These are phyloP conservation scores for Spatholobus suberectus DNA, from an alignment of 306 rosid genomes.

Conservation along the genomic window DNA sequence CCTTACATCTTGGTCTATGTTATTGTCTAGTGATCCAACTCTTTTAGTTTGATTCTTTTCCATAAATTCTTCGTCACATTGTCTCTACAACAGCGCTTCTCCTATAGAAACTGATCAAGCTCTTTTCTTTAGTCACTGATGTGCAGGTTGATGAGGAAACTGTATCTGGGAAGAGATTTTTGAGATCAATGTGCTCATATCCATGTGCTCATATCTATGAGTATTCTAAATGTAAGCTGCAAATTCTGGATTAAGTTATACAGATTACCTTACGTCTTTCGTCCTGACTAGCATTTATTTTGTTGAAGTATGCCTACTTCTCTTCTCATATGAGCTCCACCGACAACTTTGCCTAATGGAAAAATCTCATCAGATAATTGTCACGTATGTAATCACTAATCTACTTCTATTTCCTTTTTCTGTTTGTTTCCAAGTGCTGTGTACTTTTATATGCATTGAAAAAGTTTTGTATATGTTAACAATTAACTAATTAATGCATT, in stretches of 20 bases:
- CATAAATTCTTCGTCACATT: background rate
- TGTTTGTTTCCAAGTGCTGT: conserved; percentile 32
- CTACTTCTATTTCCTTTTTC: conserved; percentile 17
- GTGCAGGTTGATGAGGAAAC: conserved; percentile 68
- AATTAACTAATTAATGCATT: conserved; percentile 5
- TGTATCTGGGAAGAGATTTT: conserved; percentile 69
- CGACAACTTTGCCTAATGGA: conserved; percentile 61
- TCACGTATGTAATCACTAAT: conserved; percentile 62
- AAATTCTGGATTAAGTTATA: conserved; percentile 18
- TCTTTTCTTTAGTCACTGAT: conserved; percentile 55
- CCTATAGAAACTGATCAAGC: conserved; percentile 37
- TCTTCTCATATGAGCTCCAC: conserved; percentile 84
- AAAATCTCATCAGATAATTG: conserved; percentile 64
- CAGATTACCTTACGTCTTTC: conserved; percentile 11
- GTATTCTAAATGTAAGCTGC: conserved; percentile 78
- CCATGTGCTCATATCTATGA: conserved; percentile 80
- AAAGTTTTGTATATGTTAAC: background rate
- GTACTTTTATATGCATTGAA: background rate
- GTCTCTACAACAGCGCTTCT: background rate
- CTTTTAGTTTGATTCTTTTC: conserved; percentile 20
- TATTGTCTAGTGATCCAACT: conserved; percentile 34
- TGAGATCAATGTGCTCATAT: conserved; percentile 55
- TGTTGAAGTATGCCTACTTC: conserved; percentile 71
- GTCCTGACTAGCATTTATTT: conserved; percentile 42
- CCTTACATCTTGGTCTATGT: conserved; percentile 14